Evolutionary conservation across 1,284 basidiomycete species (phyloP), one percentile per base, ranked within the genome.

Genomic region (Peniophora sp.): DNA sequence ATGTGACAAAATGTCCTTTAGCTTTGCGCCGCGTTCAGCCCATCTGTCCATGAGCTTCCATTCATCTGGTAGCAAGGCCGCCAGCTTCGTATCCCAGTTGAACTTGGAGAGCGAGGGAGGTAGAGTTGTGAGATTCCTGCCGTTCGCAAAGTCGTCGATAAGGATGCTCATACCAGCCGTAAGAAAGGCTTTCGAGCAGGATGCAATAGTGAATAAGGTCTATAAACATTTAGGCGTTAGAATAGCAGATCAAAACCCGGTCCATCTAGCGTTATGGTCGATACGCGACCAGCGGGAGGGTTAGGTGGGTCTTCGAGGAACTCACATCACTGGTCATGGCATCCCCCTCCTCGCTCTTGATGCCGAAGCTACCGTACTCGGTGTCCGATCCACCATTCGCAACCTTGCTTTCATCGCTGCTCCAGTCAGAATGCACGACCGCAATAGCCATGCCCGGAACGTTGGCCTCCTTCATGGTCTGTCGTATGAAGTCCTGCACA

Each of bases 161-260:
- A 71, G 57, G 12, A 73, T 59, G 0, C 71, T 72, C 3, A 74
- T 41, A 0, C 70, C 60, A 2, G 67, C 56, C 0, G 65, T 62
- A 0, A 70, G 64, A 56, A 76, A 75, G 0, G 73, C 65, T 53
- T 76, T 77, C 2, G 72, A 72, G 56, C 70, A 73, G 14, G 73
- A 75, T 1, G 64, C 74, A 39, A 77, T 66, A 2, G 56, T 59
- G 55, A 74, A 73, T 22, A 69, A 55, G 0, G 70, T 65, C 73
- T 74, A n/a, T n/a, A n/a, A n/a, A n/a, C n/a, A n/a, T n/a, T n/a
- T n/a, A n/a, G n/a, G n/a, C n/a, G n/a, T n/a, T n/a, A n/a, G n/a
- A n/a, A n/a, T n/a, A 50, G 35, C 35, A 36, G 35, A 36, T 36
- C 35, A 36, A 36, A 11, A 11, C n/a, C 11, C 35, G 11, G 11